A percentile compares a stretch with the other conserved stretches of the same genome.
phyloP scores from a whole-genome alignment of 768 basidiomycete genomes.

The Lactarius hatsudake region DNA sequence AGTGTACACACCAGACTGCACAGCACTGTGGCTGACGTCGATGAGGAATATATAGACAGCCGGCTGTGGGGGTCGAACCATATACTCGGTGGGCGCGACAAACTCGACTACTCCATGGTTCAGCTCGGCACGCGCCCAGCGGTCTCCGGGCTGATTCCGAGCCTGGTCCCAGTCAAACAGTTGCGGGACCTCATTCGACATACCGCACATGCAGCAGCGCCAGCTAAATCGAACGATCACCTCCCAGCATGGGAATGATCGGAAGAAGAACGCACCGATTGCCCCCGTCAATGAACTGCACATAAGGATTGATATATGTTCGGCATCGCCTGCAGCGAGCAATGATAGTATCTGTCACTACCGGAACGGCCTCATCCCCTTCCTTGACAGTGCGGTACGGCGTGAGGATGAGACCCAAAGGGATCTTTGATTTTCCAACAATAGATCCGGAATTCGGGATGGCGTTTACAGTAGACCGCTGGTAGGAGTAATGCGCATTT shows the following conservation, averaged over 20 bases:
- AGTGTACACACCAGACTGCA: slow-evolving; percentile 74
- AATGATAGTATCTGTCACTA: slow-evolving; percentile 51
- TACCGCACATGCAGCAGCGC: slow-evolving; percentile 99
- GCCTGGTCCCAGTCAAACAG: slow-evolving; percentile 98
- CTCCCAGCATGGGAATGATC: not conserved
- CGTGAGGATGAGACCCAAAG: slow-evolving; percentile 48
- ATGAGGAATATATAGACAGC: slow-evolving; percentile 97
- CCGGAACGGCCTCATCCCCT: slow-evolving; percentile 46
- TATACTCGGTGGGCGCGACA: slow-evolving; percentile 98
- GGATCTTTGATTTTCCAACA: slow-evolving; percentile 45
- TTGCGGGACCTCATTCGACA: slow-evolving; percentile 98
- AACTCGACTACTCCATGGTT: slow-evolving; percentile 95
- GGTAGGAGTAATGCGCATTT: slow-evolving; percentile 88
- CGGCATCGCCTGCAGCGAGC: slow-evolving; percentile 53
- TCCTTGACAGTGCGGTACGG: slow-evolving; percentile 49
- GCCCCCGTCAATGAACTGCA: slow-evolving; percentile 84
- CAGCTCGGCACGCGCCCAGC: slow-evolving; percentile 91
- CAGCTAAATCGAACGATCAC: slow-evolving; percentile 50
- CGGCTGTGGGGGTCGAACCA: slow-evolving; percentile 98
- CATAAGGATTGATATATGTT: slow-evolving; percentile 57
- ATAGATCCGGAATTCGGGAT: slow-evolving; percentile 27
- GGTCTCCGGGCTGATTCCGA: slow-evolving; percentile 89
- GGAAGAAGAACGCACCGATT: slow-evolving; percentile 56
- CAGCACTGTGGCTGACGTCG: slow-evolving; percentile 89
- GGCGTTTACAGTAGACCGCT: slow-evolving; percentile 62